Evolutionary conservation across 2,329 filamentous ascomycete species (phyloP).

Genomic region (Paracamarosporium sp.): DNA sequence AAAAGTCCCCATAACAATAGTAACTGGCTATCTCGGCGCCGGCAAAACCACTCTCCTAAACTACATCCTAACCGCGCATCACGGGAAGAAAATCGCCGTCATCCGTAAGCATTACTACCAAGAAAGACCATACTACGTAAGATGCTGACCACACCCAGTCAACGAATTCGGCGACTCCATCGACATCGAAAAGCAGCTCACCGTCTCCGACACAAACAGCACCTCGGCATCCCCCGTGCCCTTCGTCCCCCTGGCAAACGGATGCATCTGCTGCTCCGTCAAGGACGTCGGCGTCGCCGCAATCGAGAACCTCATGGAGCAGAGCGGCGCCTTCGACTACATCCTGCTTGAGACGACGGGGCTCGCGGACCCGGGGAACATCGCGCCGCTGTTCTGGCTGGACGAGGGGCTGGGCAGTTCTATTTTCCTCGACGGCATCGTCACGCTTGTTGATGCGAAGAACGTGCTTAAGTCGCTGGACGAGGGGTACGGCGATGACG

Average conservation of each 20-base stretch:
- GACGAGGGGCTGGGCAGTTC: constrained; percentile 94
- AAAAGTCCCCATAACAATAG: constrained; percentile 84
- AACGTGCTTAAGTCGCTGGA: constrained; percentile 86
- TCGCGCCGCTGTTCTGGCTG: constrained; percentile 96
- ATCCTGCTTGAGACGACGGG: constrained; percentile 97
- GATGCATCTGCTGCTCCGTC: constrained; percentile 96
- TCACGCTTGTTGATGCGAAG: constrained; percentile 93
- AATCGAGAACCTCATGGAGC: constrained; percentile 94
- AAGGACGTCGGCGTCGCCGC: constrained; percentile 96
- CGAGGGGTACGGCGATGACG: constrained; percentile 57
- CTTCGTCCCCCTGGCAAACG: constrained; percentile 95
- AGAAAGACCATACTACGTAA: too few species aligned
- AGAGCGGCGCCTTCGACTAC: constrained; percentile 93
- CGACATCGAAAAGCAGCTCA: constrained; percentile 95
- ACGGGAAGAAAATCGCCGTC: constrained; percentile 97
- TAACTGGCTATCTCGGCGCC: constrained; percentile 90
- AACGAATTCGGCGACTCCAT: constrained; percentile 63
- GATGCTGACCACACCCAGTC: too few species aligned
- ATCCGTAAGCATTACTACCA: constrained; percentile 96
- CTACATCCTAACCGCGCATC: constrained; percentile 91
- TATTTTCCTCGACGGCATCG: constrained; percentile 96
- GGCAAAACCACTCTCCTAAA: constrained; percentile 96
- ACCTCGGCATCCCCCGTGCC: constrained; percentile 36
- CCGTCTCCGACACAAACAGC: constrained; percentile 66
- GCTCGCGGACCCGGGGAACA: constrained; percentile 91